These are phyloP conservation scores for Diplodia sapinea DNA, from an alignment of 2,329 filamentous ascomycete genomes.

Conservation along the genomic window DNA sequence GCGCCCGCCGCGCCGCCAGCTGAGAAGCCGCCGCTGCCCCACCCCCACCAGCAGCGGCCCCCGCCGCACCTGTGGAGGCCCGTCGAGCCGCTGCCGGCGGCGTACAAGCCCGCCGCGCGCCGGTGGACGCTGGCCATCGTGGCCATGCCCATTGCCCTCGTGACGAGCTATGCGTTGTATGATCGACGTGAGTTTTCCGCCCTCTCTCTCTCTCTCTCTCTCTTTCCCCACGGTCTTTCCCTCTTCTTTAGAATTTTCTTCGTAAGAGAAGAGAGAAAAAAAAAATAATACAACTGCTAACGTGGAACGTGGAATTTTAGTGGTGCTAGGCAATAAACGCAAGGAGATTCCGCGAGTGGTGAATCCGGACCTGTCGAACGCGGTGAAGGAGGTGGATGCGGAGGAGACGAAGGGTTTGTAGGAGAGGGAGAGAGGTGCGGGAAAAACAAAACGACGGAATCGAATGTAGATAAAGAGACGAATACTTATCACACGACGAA, in stretches of 20 bases:
- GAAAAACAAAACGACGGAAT: neutral
- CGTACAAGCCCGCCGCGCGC: conserved; percentile 42
- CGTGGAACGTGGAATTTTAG: neutral
- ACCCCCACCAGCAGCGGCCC: no score
- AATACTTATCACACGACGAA: no score
- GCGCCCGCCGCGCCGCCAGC: neutral
- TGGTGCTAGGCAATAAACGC: conserved; percentile 10
- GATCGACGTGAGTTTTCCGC: conserved; percentile 33
- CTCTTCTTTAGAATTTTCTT: no score
- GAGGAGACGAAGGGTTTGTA: neutral
- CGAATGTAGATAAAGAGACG: no score
- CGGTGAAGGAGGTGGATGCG: neutral
- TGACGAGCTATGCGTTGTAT: conserved; percentile 44
- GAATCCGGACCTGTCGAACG: neutral
- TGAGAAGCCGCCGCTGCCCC: no score
- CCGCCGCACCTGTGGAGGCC: conserved; percentile 5
- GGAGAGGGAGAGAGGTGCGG: neutral
- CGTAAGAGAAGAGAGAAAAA: no score
- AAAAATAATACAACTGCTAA: neutral
- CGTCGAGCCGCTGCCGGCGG: conserved; percentile 15
- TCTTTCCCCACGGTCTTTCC: neutral
- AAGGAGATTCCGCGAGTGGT: conserved; percentile 9
- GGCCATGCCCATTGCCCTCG: conserved; percentile 43
- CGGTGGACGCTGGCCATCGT: conserved; percentile 45
- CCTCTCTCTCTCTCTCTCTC: neutral